Conservation (phyloP, 164 flowering plant species). For the Berberis vulgaris region DNA sequence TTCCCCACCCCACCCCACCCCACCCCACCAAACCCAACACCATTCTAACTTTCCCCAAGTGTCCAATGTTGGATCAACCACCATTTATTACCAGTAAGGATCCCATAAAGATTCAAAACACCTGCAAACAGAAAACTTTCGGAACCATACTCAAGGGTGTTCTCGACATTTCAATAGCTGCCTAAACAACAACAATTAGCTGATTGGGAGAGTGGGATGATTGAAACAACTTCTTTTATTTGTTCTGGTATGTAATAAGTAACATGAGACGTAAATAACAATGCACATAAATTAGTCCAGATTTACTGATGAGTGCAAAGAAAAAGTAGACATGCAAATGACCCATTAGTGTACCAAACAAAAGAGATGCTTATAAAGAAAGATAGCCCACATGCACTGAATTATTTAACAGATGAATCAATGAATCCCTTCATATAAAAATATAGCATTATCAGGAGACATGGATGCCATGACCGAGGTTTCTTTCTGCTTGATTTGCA, state of each 20-base stretch:
- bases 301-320: slow-evolving; percentile 1
- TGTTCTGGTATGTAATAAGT: background rate
- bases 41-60: too few relatives aligned
- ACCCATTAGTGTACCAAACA: slow-evolving; percentile 7
- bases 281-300: background rate
- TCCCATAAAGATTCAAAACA: too few relatives aligned
- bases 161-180: too few relatives aligned
- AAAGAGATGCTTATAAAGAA: slow-evolving; percentile 1
- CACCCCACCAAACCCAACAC: too few relatives aligned
- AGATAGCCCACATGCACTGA: slow-evolving; percentile 2
- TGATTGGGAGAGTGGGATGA: background rate
- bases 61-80: too few relatives aligned
- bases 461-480: slow-evolving; percentile 6
- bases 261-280: background rate
- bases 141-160: too few relatives aligned
- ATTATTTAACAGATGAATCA: background rate
- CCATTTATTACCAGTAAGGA: too few relatives aligned
- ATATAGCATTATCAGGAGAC: slow-evolving; percentile 2
- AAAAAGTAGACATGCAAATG: slow-evolving; percentile 9
- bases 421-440: background rate
- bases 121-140: too few relatives aligned
- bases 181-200: background rate
- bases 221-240: background rate
- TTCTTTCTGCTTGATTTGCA: background rate
- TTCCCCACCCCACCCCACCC: too few relatives aligned